These are phyloP conservation scores for Diaporthe aspalathi DNA, from an alignment of 2,329 filamentous ascomycete genomes.

Conservation along the genomic window DNA sequence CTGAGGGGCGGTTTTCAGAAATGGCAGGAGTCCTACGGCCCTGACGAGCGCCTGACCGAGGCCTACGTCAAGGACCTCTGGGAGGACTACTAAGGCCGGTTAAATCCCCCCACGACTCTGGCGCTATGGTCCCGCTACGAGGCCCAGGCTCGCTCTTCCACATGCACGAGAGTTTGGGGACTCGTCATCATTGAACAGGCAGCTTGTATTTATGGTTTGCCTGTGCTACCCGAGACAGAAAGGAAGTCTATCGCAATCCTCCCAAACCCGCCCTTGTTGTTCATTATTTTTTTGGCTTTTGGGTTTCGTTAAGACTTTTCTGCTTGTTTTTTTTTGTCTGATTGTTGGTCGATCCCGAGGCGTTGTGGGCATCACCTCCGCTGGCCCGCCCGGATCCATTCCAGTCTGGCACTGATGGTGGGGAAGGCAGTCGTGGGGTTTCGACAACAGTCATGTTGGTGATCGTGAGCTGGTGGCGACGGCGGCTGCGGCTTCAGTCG, in stretches of 20 bases:
- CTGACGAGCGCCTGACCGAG: slow-evolving; percentile 84
- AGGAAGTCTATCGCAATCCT: slow-evolving; percentile 19
- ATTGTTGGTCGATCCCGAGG: not conserved
- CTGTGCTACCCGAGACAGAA: slow-evolving; percentile 10
- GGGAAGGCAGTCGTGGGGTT: not conserved
- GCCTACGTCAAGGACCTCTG: slow-evolving; percentile 87
- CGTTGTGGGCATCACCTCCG: too few relatives aligned
- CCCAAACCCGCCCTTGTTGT: slow-evolving; percentile 16
- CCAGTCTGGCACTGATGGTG: not conserved
- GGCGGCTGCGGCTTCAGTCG: slow-evolving; percentile 2
- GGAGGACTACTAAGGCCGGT: slow-evolving; percentile 65
- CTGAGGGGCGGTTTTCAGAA: slow-evolving; percentile 85
- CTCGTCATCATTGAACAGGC: slow-evolving; percentile 8
- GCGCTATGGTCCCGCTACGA: too few relatives aligned
- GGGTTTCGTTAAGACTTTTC: not conserved
- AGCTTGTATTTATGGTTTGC: slow-evolving; percentile 26
- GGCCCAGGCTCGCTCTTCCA: not conserved
- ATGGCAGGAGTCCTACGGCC: slow-evolving; percentile 88
- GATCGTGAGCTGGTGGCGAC: not conserved
- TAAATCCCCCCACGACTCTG: not conserved
- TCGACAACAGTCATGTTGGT: not conserved
- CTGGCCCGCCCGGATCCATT: not conserved
- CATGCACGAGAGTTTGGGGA: slow-evolving; percentile 24
- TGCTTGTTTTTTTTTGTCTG: not conserved
- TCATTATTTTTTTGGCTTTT: slow-evolving; percentile 1